Evolutionary conservation across 768 basidiomycete species (phyloP), one percentile per base, ranked within the genome.

Genomic region (Pleurotus salmoneostramineus): DNA sequence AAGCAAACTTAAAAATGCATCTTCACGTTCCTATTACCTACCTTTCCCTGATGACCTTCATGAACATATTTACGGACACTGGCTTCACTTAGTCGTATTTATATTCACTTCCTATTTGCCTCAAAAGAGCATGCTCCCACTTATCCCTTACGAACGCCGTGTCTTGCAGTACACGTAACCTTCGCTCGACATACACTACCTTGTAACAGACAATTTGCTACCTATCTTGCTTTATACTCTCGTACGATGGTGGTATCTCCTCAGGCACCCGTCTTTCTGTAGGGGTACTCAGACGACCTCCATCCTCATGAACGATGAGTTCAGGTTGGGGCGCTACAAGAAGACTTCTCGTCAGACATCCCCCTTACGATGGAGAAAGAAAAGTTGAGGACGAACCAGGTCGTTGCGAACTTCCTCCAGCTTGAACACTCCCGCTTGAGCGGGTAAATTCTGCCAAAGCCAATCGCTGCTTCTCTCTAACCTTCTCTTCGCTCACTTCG

Each of bases 231-330:
- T 17, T 11, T 10, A 66, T 64, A 46, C 65, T 65, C 52, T 66
- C 62, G 57, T 64, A 64, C 50, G 64, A 62, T 6, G 58, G 63
- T 14, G 64, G 63, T 58, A 65, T 65, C 54, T 63, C 61, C 56
- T 61, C 60, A 50, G 62, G 63, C 10, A n/a, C 44, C 15, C 44
- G 10, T 17, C 44, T 2, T 45, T 45, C 44, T 15, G 12, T 7
- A 17, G 44, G 10, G 6, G n/a, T 15, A 6, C 17, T 17, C 14
- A 45, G 11, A 11, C 44, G 10, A 6, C 44, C 44, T 6, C 44
- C 44, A 17, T 45, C 44, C 17, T 45, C 12, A 15, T 45, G 44
- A 17, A 45, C 12, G 3, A 45, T 11, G 11, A 45, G 12, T 11
- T 17, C 15, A 6, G 44, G n/a, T 6, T 17, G 11, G 44, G 44